These are phyloP conservation scores for Neonectria punicea DNA, from an alignment of 2,329 filamentous ascomycete species.

Conservation along the genomic window DNA sequence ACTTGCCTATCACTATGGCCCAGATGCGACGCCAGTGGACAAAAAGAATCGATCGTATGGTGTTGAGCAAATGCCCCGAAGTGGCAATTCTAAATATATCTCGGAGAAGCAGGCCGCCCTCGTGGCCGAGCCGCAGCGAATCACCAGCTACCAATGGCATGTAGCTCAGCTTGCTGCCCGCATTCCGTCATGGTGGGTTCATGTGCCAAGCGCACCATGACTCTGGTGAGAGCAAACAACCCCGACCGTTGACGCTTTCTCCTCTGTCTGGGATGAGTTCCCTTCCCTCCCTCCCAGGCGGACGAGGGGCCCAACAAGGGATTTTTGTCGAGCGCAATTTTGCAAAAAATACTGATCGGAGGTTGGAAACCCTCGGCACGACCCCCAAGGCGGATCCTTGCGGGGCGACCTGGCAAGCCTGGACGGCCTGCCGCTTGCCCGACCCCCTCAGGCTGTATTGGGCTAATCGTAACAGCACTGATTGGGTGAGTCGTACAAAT, in stretches of 20 bases:
- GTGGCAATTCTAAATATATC: constrained; percentile 39
- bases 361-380: constrained; percentile 27
- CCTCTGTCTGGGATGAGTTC: constrained; percentile 1
- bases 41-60: constrained; percentile 10
- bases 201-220: constrained; percentile 11
- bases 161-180: constrained; percentile 10
- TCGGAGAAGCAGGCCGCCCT: constrained; percentile 18
- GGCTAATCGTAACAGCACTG: constrained; percentile 15
- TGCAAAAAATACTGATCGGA: constrained; percentile 33
- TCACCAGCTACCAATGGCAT: constrained; percentile 15
- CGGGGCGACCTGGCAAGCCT: constrained; percentile 28
- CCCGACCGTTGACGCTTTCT: constrained; percentile 2
- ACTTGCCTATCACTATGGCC: constrained; percentile 15
- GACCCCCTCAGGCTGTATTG: constrained; percentile 16
- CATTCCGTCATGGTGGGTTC: constrained; percentile 32
- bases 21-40: constrained; percentile 2
- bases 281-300: background rate
- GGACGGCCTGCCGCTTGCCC: constrained; percentile 22
- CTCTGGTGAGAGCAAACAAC: background rate
- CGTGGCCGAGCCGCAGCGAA: constrained; percentile 28
- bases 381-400: constrained; percentile 33
- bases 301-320: constrained; percentile 23
- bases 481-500: constrained; percentile 30
- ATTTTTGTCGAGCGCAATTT: constrained; percentile 34
- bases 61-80: constrained; percentile 5